A percentile compares a stretch with the other conserved stretches of the same genome.
phyloP scores from a whole-genome alignment of 306 rosid species.

The Luffa acutangula region DNA sequence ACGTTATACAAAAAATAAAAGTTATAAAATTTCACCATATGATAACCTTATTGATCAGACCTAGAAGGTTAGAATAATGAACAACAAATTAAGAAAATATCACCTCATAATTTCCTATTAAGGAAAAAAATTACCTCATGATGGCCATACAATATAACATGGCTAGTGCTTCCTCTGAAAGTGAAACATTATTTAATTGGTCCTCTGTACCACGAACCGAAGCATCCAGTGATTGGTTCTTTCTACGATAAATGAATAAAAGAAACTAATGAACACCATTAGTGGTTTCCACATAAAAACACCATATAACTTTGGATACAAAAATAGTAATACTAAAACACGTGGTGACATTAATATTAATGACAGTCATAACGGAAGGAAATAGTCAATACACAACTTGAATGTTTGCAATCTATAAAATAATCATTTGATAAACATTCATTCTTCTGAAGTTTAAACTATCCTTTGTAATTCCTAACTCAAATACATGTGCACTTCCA shows the following conservation, averaged over 20 bases:
- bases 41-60: neutral
- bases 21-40: neutral
- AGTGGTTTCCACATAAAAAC: neutral
- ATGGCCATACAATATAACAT: conserved; percentile 75
- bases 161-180: conserved; percentile 65
- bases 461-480: neutral
- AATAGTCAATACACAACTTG: neutral
- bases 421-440: neutral
- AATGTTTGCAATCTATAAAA: neutral
- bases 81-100: neutral
- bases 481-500: neutral
- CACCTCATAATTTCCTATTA: neutral
- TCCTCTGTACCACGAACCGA: conserved; percentile 19
- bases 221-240: conserved; percentile 11
- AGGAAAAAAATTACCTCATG: conserved; percentile 35
- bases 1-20: neutral
- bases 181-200: conserved; percentile 19
- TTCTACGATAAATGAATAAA: conserved; percentile 14
- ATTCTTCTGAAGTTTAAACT: neutral
- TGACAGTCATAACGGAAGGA: neutral
- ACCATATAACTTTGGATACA: neutral
- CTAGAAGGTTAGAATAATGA: neutral
- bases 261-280: neutral
- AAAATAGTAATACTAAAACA: neutral
- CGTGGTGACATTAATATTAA: neutral